Evolutionary conservation across 2,329 filamentous ascomycete species (phyloP), one percentile per base, ranked within the genome.

Genomic region (Fusarium nisikadoi): DNA sequence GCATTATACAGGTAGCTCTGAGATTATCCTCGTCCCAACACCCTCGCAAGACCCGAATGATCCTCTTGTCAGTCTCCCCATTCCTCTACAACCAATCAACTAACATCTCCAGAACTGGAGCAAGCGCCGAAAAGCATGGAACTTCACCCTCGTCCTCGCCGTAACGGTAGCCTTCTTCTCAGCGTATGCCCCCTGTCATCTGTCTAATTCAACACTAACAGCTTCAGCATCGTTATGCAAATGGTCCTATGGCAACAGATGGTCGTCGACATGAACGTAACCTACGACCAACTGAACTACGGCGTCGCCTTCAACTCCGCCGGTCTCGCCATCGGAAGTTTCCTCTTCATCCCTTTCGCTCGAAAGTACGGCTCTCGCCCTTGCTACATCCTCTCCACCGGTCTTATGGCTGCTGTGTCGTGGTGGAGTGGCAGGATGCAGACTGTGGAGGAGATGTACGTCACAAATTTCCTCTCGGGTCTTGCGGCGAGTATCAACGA

Each of bases 401-500:
- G 52, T 0, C 35, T 62, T 2, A 72, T 72, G 65, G 70, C 70
- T 10, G 70, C 52, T 3, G 36, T 55, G 6, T 42, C 56, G 4
- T 72, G 64, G 56, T 72, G 68, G 68, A 65, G 60, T 11, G 60
- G 50, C 0, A n/a, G 52, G 6, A 65, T 66, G 63, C 12, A 57
- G 20, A 52, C 52, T 7, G 50, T 65, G 14, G 42, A 20, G 11
- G 76, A 80, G 43, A 25, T 80, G 12, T 76, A 75, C 29, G 20
- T 76, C 1, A 76, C 72, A 10, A 76, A 77, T 12, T 38, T 79
- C 2, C 53, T 81, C 0, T 76, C 77, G 20, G 82, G 82, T 0
- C 50, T 84, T 19, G 81, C 81, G 1, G 80, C 79, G 13, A 78
- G 81, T 2, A 80, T 80, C 0, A 83, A 83, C 43, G 81, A 83